Conservation (phyloP, 148 eudicot genomes). For the Vaccinium macrocarpon region DNA sequence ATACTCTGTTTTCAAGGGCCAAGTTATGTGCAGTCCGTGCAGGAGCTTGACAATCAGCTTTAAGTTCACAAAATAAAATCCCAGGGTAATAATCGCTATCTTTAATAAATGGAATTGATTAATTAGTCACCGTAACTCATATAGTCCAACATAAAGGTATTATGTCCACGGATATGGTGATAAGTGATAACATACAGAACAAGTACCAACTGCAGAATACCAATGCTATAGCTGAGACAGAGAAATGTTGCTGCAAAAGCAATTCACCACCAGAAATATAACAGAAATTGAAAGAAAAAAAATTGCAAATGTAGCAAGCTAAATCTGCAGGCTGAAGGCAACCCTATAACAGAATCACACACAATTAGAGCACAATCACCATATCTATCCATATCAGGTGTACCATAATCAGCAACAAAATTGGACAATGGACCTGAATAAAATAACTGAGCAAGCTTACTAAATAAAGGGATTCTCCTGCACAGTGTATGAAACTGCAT, state of each 20-base stretch:
- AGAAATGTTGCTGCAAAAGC: conserved; percentile 1
- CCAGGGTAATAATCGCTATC: background rate
- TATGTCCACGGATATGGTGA: background rate
- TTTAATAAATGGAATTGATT: background rate
- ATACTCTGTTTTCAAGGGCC: background rate
- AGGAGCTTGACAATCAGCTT: background rate
- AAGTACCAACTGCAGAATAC: background rate
- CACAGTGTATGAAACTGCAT: background rate
- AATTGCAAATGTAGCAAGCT: background rate
- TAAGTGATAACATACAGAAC: background rate
- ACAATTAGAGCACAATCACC: background rate
- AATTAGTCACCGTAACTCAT: background rate
- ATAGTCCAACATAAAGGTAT: background rate
- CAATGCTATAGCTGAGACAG: background rate
- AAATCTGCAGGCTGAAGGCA: background rate
- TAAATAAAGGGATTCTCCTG: background rate
- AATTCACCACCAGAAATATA: background rate
- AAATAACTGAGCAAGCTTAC: background rate
- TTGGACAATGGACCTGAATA: background rate
- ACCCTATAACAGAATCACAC: background rate
- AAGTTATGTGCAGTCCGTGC: background rate
- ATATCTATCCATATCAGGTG: background rate
- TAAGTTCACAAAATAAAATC: background rate
- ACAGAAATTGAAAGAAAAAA: background rate
- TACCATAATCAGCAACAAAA: background rate